Evolutionary conservation across 2,329 filamentous ascomycete genomes (phyloP).

Genomic region (Aspergillus novoparasiticus): DNA sequence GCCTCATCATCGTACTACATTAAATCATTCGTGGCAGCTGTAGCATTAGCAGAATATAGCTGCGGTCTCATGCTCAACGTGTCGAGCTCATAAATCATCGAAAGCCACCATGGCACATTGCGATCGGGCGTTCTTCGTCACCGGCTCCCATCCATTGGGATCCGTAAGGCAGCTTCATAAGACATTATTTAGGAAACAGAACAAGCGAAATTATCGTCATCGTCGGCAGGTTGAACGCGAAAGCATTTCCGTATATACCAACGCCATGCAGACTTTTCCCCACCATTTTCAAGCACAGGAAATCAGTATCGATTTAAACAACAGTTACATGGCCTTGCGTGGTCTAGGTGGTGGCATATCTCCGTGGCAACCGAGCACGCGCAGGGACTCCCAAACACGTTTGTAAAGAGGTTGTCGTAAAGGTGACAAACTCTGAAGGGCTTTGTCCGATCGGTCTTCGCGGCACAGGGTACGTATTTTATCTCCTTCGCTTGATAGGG

Average conservation of each 20-base stretch:
- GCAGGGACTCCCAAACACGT: conserved; percentile 29
- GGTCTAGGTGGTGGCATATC: conserved; percentile 21
- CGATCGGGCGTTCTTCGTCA: conserved; percentile 3
- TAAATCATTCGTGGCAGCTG: conserved; percentile 13
- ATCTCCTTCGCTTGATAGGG: conserved; percentile 27
- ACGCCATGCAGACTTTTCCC: conserved; percentile 14
- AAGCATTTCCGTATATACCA: background rate
- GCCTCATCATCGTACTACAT: conserved; percentile 8
- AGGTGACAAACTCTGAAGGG: conserved; percentile 24
- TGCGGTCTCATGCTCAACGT: background rate
- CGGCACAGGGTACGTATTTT: conserved; percentile 35
- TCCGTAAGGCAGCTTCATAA: conserved; percentile 2
- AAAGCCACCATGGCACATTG: background rate
- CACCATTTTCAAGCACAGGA: background rate
- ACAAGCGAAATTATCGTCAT: background rate
- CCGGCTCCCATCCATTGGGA: background rate
- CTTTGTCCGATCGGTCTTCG: conserved; percentile 30
- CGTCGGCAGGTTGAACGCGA: background rate
- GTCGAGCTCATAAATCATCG: conserved; percentile 10
- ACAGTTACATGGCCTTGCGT: conserved; percentile 21
- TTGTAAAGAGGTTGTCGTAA: conserved; percentile 26
- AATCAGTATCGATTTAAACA: background rate
- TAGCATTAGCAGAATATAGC: background rate
- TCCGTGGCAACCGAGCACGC: conserved; percentile 28
- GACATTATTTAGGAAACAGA: background rate